phyloP scores from a whole-genome alignment of 768 basidiomycete genomes.

The Butyriboletus loyo region DNA sequence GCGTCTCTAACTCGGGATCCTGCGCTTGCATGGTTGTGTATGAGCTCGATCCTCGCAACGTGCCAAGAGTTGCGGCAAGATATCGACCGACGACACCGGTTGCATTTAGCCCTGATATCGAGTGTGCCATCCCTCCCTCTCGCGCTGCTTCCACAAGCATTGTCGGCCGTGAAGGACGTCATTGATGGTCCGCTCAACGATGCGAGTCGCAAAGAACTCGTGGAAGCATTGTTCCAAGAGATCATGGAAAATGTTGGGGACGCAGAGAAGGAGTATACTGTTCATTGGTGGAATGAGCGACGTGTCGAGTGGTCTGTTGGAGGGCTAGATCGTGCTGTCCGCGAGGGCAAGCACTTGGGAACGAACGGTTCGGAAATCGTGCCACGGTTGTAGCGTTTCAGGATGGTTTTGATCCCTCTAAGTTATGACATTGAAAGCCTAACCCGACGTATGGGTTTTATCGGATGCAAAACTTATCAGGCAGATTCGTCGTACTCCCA shows the following conservation, averaged over 20 bases:
- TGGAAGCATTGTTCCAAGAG: slow-evolving; percentile 58
- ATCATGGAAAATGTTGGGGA: slow-evolving; percentile 65
- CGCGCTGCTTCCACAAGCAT: slow-evolving; percentile 49
- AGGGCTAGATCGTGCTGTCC: neutral
- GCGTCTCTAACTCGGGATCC: slow-evolving; percentile 44
- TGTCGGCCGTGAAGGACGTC: slow-evolving; percentile 45
- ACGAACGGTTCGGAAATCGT: neutral
- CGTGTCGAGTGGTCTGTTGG: slow-evolving; percentile 20
- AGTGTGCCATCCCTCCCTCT: slow-evolving; percentile 61
- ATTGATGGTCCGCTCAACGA: slow-evolving; percentile 32
- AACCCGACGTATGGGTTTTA: neutral
- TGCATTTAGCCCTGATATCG: slow-evolving; percentile 65
- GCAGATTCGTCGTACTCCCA: too few relatives aligned
- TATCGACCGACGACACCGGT: slow-evolving; percentile 42
- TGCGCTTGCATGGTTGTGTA: slow-evolving; percentile 66
- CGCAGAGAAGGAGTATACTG: slow-evolving; percentile 60
- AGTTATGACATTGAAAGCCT: neutral
- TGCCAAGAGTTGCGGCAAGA: slow-evolving; percentile 33
- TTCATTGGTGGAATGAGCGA: slow-evolving; percentile 73
- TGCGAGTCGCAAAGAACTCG: slow-evolving; percentile 41
- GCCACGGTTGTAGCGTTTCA: slow-evolving; percentile 11
- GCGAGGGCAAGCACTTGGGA: neutral
- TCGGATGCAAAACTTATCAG: neutral
- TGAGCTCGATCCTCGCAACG: slow-evolving; percentile 51
- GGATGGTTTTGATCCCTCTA: neutral